phyloP scores from a whole-genome alignment of 2,329 filamentous ascomycete species.

The Chrysosphaeria jannelii region DNA sequence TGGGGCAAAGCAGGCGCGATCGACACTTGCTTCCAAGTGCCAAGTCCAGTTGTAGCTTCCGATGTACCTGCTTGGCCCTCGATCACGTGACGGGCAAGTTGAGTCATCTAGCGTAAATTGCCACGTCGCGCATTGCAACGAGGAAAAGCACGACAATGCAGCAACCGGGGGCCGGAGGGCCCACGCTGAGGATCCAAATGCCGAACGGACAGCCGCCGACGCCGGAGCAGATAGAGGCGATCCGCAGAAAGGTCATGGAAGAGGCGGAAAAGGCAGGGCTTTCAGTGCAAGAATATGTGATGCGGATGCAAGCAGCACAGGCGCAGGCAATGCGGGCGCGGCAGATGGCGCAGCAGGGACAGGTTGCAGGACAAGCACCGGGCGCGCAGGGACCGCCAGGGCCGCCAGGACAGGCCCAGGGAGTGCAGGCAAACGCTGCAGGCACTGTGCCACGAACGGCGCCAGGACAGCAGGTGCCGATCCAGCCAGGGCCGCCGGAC shows the following conservation, averaged over 20 bases:
- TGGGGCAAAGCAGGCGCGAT: too few species aligned
- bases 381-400: slow-evolving; percentile 9
- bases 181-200: too few species aligned
- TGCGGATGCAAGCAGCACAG: slow-evolving; percentile 26
- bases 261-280: slow-evolving; percentile 69
- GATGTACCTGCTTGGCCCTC: too few species aligned
- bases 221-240: slow-evolving; percentile 58
- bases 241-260: slow-evolving; percentile 54
- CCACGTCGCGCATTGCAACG: neutral
- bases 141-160: slow-evolving; percentile 5
- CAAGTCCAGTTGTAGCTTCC: too few species aligned
- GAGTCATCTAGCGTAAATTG: too few species aligned
- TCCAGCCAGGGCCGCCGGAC: slow-evolving; percentile 53
- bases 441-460: slow-evolving; percentile 14
- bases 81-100: too few species aligned
- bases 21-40: too few species aligned
- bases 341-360: slow-evolving; percentile 14
- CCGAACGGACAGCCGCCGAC: slow-evolving; percentile 20
- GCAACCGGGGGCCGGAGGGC: slow-evolving; percentile 4
- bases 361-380: neutral
- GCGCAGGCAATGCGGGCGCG: slow-evolving; percentile 17
- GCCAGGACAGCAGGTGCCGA: slow-evolving; percentile 24
- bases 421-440: neutral
- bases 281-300: slow-evolving; percentile 59
- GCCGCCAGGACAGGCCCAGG: neutral